Evolutionary conservation across 768 basidiomycete species (phyloP).

Genomic region (Lactifluus pinguis): DNA sequence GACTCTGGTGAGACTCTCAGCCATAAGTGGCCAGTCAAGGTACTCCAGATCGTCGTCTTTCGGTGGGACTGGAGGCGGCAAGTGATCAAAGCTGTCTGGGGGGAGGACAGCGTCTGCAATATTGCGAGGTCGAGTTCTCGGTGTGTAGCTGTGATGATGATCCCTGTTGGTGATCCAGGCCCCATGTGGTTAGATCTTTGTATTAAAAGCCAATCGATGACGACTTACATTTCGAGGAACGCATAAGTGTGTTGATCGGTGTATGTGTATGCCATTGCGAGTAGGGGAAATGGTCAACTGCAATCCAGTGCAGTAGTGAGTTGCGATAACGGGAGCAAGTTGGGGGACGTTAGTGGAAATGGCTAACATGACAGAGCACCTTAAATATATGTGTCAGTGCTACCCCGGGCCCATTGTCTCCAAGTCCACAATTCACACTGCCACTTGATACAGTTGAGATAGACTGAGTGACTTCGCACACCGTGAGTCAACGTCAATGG

Average conservation of each 20-base stretch:
- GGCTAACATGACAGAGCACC: not conserved
- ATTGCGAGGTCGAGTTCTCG: constrained; percentile 8
- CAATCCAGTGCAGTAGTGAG: not conserved
- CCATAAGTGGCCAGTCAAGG: not conserved
- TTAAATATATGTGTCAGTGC: constrained; percentile 1
- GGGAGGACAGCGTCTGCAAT: not conserved
- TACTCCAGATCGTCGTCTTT: not conserved
- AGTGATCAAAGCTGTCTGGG: not conserved
- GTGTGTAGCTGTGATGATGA: not conserved
- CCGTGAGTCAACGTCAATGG: not conserved
- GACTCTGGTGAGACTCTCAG: constrained; percentile 1
- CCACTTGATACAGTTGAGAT: not conserved
- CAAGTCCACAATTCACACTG: constrained; percentile 2
- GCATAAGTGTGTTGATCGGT: not conserved
- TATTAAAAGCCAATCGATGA: not conserved
- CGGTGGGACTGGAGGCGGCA: constrained; percentile 2
- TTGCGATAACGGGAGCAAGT: not conserved
- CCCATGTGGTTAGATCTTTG: not conserved
- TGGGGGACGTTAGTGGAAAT: not conserved
- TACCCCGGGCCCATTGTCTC: not conserved
- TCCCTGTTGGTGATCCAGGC: not conserved
- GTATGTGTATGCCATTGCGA: not conserved
- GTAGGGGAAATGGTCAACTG: not conserved
- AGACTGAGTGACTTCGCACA: not conserved
- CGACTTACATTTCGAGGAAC: not conserved